These are phyloP conservation scores for Pyrenochaeta sp. DNA, from an alignment of 2,329 filamentous ascomycete species.

Conservation along the genomic window DNA sequence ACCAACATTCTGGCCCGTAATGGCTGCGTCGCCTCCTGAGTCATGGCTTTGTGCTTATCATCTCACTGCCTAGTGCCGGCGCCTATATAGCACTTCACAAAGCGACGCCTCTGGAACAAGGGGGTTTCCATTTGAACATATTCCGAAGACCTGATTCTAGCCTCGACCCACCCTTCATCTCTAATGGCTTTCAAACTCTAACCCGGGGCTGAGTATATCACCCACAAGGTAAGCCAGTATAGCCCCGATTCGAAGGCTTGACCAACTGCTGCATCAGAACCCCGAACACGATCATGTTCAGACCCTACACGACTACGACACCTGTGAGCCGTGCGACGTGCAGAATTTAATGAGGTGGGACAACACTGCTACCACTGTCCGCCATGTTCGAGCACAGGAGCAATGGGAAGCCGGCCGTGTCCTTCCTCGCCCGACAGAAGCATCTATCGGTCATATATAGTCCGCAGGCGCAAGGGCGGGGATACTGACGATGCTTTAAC, in stretches of 20 bases:
- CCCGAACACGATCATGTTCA: not conserved
- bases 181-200: constrained; percentile 1
- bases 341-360: not conserved
- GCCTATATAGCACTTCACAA: not conserved
- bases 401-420: constrained; percentile 1
- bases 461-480: not conserved
- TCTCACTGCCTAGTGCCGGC: not conserved
- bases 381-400: constrained; percentile 1
- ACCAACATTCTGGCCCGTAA: too few relatives aligned
- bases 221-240: not conserved
- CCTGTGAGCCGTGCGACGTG: not conserved
- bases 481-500: not conserved
- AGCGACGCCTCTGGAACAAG: not conserved
- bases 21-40: too few relatives aligned
- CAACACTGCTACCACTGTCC: constrained; percentile 5
- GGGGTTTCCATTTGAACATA: not conserved
- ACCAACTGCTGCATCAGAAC: constrained; percentile 1
- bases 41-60: too few relatives aligned
- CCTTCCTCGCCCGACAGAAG: not conserved
- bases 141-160: not conserved
- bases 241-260: not conserved
- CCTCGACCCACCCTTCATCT: not conserved
- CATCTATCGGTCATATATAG: constrained; percentile 1
- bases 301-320: not conserved
- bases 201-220: constrained; percentile 2